A percentile compares a stretch with the other conserved stretches of the same genome.
Conservation (phyloP, 176 grass and related monocot genomes). For the Thalia dealbata region DNA sequence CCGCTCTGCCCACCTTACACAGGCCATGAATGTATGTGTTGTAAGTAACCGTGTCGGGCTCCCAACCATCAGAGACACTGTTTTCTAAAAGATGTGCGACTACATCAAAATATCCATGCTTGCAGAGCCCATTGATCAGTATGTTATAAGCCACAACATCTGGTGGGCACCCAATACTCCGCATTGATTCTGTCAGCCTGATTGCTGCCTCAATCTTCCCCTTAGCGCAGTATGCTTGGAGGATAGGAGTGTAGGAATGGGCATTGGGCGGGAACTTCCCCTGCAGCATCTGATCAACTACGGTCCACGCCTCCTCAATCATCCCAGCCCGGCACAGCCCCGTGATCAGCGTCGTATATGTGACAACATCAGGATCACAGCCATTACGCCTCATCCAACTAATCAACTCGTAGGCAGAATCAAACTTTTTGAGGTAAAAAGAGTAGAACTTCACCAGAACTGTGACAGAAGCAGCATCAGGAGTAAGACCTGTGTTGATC, state of each 20-base stretch:
- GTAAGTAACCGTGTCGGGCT: slow-evolving; percentile 68
- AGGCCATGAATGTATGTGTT: slow-evolving; percentile 71
- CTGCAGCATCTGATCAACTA: slow-evolving; percentile 75
- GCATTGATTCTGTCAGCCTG: slow-evolving; percentile 42
- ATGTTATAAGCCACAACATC: slow-evolving; percentile 73
- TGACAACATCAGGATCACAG: slow-evolving; percentile 36
- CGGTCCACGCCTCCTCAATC: slow-evolving; percentile 44
- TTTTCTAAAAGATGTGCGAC: slow-evolving; percentile 35
- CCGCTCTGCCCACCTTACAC: slow-evolving; percentile 32
- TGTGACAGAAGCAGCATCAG: slow-evolving; percentile 40
- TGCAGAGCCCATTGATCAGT: slow-evolving; percentile 59
- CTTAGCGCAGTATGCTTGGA: slow-evolving; percentile 37
- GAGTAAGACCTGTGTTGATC: slow-evolving; percentile 48
- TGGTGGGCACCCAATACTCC: slow-evolving; percentile 31
- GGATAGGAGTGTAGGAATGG: slow-evolving; percentile 45
- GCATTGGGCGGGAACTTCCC: slow-evolving; percentile 33
- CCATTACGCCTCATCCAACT: slow-evolving; percentile 54
- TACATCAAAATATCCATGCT: slow-evolving; percentile 36
- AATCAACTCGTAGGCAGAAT: slow-evolving; percentile 46
- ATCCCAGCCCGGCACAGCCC: slow-evolving; percentile 40
- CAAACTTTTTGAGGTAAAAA: slow-evolving; percentile 55
- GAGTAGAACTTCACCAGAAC: slow-evolving; percentile 72
- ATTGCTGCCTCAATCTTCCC: slow-evolving; percentile 38
- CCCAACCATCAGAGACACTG: slow-evolving; percentile 42
- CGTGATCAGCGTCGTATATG: slow-evolving; percentile 53